Conservation (phyloP, 805 yeast genomes). For the Cyberlindnera mycetangii region DNA sequence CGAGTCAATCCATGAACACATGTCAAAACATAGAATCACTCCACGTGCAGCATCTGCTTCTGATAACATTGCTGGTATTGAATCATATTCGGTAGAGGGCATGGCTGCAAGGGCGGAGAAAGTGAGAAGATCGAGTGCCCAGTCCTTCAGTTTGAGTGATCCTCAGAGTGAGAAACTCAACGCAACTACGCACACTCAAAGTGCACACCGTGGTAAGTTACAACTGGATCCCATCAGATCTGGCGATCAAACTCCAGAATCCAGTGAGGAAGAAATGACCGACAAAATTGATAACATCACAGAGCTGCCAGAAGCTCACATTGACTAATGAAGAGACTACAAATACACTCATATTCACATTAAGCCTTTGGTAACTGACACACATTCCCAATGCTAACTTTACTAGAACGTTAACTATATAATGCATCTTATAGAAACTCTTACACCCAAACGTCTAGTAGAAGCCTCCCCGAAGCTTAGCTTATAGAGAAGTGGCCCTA, state of each 20-base stretch:
- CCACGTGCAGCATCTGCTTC: slow-evolving; percentile 40
- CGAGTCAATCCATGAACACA: slow-evolving; percentile 31
- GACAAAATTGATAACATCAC: background rate
- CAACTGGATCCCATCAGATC: slow-evolving; percentile 3
- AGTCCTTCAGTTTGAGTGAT: background rate
- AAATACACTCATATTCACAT: background rate
- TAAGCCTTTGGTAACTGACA: background rate
- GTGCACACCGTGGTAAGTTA: background rate
- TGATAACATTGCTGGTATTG: slow-evolving; percentile 45
- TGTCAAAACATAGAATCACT: slow-evolving; percentile 39
- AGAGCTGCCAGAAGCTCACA: background rate
- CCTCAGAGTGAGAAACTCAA: background rate
- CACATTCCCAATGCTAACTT: too few species aligned
- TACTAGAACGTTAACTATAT: too few species aligned
- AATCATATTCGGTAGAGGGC: slow-evolving; percentile 26
- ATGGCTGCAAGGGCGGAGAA: slow-evolving; percentile 14
- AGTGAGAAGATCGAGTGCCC: slow-evolving; percentile 8
- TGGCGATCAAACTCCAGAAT: slow-evolving; percentile 2
- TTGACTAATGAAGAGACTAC: background rate
- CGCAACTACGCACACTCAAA: background rate
- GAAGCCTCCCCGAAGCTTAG: too few species aligned
- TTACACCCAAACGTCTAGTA: too few species aligned
- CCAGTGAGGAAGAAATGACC: background rate
- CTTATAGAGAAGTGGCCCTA: slow-evolving; percentile 1
- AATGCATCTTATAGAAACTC: too few species aligned